Evolutionary conservation across 1,139 yeast genomes (phyloP).

Genomic region (Nematodospora anomalae): DNA sequence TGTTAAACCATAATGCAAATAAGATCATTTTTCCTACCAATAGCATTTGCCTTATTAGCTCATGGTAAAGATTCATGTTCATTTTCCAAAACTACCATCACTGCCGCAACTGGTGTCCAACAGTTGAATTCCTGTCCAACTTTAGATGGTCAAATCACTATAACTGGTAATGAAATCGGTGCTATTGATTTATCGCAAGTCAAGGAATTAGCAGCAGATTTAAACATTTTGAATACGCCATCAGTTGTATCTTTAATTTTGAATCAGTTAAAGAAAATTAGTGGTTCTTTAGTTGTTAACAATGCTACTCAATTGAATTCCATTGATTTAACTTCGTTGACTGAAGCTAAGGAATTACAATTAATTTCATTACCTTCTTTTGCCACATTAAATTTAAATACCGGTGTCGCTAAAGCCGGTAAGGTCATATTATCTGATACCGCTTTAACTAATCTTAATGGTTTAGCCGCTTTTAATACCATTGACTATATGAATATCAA

Average conservation of each 20-base stretch:
- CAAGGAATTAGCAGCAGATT: constrained; percentile 34
- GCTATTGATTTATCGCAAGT: constrained; percentile 37
- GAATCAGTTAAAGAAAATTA: constrained; percentile 30
- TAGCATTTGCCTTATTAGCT: constrained; percentile 13
- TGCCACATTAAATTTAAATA: constrained; percentile 38
- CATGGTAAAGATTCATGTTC: constrained; percentile 28
- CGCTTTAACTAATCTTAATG: constrained; percentile 40
- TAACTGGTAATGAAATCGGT: constrained; percentile 39
- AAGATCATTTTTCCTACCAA: constrained; percentile 14
- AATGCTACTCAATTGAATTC: constrained; percentile 44
- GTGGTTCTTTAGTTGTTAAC: constrained; percentile 38
- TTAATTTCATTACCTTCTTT: constrained; percentile 47
- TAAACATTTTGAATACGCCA: constrained; percentile 43
- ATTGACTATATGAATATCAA: constrained; percentile 42
- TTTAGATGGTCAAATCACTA: constrained; percentile 40
- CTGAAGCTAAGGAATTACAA: constrained; percentile 31
- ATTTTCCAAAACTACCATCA: constrained; percentile 38
- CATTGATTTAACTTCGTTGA: constrained; percentile 38
- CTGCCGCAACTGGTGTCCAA: constrained; percentile 38
- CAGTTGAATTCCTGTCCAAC: constrained; percentile 42
- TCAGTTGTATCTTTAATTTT: constrained; percentile 38
- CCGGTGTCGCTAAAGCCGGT: constrained; percentile 36
- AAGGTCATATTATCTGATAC: constrained; percentile 44
- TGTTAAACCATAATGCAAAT: too few species aligned
- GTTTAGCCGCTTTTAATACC: constrained; percentile 34